Base-by-base conservation (phyloP, 805 yeast species). In the Metschnikowia santaceciliae region DNA sequence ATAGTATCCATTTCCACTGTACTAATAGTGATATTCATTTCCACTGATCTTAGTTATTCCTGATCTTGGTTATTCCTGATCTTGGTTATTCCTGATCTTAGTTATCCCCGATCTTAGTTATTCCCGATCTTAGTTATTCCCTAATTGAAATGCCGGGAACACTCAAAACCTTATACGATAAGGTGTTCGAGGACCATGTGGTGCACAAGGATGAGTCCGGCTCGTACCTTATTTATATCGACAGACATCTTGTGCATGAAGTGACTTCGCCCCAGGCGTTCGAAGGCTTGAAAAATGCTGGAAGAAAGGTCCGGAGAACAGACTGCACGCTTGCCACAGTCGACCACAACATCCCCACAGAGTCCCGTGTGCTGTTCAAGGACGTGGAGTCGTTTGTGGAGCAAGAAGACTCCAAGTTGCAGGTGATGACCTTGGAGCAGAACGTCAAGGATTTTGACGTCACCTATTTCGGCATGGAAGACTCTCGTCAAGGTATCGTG, bases 261-360 rank as follows among this genome's bases (percentile, higher is more conserved):
- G 99, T 94, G 48, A 94, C 99, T 1, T 92, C 98, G 30, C 99
- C 99, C 34, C 99, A 94, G 72, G 99, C 99, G 10, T 94, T 94
- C 66, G 99, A 94, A 74, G 99, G 99, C 46, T 80, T 94, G 62
- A 80, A 78, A 56, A 86, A 83, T 63, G 96, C 97, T 14, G 88
- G 86, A 44, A 85, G 99, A 77, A 68, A 70, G 52, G 96, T 94
- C 48, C 86, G 99, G 78, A 83, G 99, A 75, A 76, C 78, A 7
- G 97, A 91, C 70, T 88, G 97, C 74, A 90, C 97, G 48, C 78
- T 91, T 60, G 96, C 96, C 47, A 90, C 98, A 1, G 96, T 90
- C 32, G 97, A 92, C 71, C 97, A 94, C 80, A 94, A 94, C 71
- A 94, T 94, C 60, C 99, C 99, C 59, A 94, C 99, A 13, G 81